Conservation (phyloP, 1,139 yeast genomes). For the Zygoascus meyerae region DNA sequence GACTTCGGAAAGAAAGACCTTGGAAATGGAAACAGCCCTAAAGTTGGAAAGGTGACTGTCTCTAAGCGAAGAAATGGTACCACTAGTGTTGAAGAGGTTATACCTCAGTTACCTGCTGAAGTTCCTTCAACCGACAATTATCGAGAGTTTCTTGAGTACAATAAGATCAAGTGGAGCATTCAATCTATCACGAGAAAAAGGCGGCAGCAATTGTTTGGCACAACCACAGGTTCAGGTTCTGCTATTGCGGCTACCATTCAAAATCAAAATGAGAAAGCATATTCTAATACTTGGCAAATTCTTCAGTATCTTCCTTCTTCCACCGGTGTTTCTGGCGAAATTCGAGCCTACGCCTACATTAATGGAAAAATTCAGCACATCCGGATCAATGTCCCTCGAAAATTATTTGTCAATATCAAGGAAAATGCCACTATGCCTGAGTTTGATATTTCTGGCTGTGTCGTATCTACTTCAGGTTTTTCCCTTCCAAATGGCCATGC, state of each 20-base stretch:
- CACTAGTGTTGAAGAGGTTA: slow-evolving; percentile 20
- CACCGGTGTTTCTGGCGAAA: slow-evolving; percentile 53
- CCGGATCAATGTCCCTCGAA: slow-evolving; percentile 67
- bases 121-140: slow-evolving; percentile 72
- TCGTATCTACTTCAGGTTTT: slow-evolving; percentile 53
- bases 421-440: slow-evolving; percentile 29
- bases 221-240: slow-evolving; percentile 16
- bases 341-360: slow-evolving; percentile 66
- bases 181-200: slow-evolving; percentile 68
- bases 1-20: slow-evolving; percentile 45
- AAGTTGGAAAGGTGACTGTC: slow-evolving; percentile 21
- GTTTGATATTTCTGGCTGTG: slow-evolving; percentile 45
- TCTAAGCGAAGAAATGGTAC: slow-evolving; percentile 19
- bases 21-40: slow-evolving; percentile 17
- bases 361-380: slow-evolving; percentile 70
- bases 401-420: slow-evolving; percentile 63
- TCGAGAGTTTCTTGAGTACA: slow-evolving; percentile 66
- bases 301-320: slow-evolving; percentile 57
- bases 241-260: slow-evolving; percentile 56
- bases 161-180: slow-evolving; percentile 78
- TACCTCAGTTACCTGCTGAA: slow-evolving; percentile 22
- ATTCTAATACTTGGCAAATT: slow-evolving; percentile 80
- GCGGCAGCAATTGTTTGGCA: slow-evolving; percentile 59
- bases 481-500: slow-evolving; percentile 67
- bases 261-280: slow-evolving; percentile 64